Evolutionary conservation across 2,329 filamentous ascomycete species (phyloP).

Genomic region (Hysterium pulicare): DNA sequence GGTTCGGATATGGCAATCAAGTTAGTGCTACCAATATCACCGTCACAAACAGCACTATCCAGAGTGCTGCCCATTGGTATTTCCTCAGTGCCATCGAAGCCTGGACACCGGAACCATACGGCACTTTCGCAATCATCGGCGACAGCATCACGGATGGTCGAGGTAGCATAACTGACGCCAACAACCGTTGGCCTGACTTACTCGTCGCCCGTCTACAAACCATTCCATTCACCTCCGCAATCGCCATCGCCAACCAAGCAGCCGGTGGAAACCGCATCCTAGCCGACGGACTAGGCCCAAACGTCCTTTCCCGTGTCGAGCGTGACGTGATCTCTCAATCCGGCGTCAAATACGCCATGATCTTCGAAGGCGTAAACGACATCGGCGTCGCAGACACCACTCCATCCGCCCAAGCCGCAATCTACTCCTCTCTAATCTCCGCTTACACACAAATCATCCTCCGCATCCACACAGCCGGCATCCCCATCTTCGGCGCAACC

Average conservation of each 20-base stretch:
- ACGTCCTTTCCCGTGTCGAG: slow-evolving; percentile 57
- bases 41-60: slow-evolving; percentile 34
- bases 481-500: slow-evolving; percentile 61
- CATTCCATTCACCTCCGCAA: slow-evolving; percentile 35
- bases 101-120: slow-evolving; percentile 43
- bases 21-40: slow-evolving; percentile 49
- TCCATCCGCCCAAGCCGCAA: slow-evolving; percentile 40
- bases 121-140: slow-evolving; percentile 55
- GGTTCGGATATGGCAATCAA: slow-evolving; percentile 58
- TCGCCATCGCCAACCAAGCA: slow-evolving; percentile 62
- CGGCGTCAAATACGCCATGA: slow-evolving; percentile 58
- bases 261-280: slow-evolving; percentile 67
- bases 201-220: slow-evolving; percentile 2
- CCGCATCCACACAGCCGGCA: slow-evolving; percentile 52
- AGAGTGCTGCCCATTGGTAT: slow-evolving; percentile 50
- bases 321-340: slow-evolving; percentile 61
- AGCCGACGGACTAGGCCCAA: slow-evolving; percentile 60
- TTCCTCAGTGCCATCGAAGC: slow-evolving; percentile 58
- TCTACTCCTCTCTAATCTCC: slow-evolving; percentile 53
- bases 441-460: slow-evolving; percentile 58
- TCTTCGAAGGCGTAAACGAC: slow-evolving; percentile 69
- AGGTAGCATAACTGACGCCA: slow-evolving; percentile 56
- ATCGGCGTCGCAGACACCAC: slow-evolving; percentile 55
- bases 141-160: slow-evolving; percentile 66
- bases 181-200: slow-evolving; percentile 50